Evolutionary conservation across 2,329 filamentous ascomycete genomes (phyloP).

Genomic region (Trichoderma sp.): DNA sequence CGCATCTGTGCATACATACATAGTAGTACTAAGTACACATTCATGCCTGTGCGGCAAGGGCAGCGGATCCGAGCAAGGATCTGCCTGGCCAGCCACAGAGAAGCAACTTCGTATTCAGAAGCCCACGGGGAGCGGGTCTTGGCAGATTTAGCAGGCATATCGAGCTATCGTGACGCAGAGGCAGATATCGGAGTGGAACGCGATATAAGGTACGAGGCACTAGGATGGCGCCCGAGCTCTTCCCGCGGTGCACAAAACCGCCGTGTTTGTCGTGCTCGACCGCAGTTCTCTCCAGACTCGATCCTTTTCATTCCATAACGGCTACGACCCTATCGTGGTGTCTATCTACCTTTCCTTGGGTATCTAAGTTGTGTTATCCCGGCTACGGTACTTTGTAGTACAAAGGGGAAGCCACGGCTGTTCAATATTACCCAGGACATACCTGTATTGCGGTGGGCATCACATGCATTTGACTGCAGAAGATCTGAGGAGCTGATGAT

Average conservation of each 20-base stretch:
- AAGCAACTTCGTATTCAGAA: slow-evolving; percentile 12
- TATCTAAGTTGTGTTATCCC: no score
- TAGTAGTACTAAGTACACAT: no score
- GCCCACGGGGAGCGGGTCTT: slow-evolving; percentile 5
- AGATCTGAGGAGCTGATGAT: background rate
- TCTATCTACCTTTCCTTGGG: no score
- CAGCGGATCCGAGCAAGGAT: slow-evolving; percentile 8
- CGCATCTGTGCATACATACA: background rate
- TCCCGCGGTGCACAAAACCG: slow-evolving; percentile 1
- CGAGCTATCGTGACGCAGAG: background rate
- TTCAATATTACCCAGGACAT: background rate
- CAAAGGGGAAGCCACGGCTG: background rate
- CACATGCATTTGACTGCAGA: background rate
- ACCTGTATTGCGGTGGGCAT: background rate
- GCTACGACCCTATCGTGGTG: background rate
- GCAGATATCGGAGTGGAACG: background rate
- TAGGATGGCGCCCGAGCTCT: background rate
- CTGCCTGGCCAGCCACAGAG: background rate
- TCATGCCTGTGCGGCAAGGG: slow-evolving; percentile 1
- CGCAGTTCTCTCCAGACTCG: background rate
- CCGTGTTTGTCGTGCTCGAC: background rate
- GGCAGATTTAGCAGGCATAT: background rate
- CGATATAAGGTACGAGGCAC: slow-evolving; percentile 8
- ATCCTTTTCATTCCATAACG: background rate
- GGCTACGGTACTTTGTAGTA: background rate